phyloP scores from a whole-genome alignment of 345 rosid genomes.

The Salix udensis region DNA sequence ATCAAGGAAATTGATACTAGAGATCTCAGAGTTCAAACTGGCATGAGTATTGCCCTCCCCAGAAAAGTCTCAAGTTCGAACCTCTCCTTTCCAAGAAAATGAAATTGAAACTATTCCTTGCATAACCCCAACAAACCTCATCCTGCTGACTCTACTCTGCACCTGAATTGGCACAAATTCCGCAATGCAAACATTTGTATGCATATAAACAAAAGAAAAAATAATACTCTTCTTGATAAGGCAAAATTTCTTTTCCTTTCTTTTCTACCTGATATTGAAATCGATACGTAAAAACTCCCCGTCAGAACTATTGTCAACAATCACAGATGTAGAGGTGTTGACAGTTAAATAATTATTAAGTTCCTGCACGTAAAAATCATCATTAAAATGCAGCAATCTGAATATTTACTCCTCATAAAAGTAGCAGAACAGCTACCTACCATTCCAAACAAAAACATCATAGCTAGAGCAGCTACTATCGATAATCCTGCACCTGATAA shows the following conservation, averaged over 20 bases:
- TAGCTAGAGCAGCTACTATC: slow-evolving; percentile 73
- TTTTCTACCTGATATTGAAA: slow-evolving; percentile 75
- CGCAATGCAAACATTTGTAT: neutral
- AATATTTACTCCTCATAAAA: neutral
- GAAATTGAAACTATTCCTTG: neutral
- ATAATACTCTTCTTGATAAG: neutral
- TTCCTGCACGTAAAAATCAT: slow-evolving; percentile 50
- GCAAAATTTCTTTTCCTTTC: no score
- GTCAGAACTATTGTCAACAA: slow-evolving; percentile 87
- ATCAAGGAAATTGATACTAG: neutral
- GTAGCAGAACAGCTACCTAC: slow-evolving; percentile 31
- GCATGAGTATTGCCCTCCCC: no score
- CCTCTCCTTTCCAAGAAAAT: no score
- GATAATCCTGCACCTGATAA: slow-evolving; percentile 96
- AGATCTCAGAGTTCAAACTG: no score
- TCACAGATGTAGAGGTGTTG: slow-evolving; percentile 72
- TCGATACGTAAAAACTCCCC: slow-evolving; percentile 88
- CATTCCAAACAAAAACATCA: slow-evolving; percentile 98
- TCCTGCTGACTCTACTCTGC: neutral
- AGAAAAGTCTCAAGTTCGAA: no score
- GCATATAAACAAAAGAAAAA: neutral
- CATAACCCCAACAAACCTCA: neutral
- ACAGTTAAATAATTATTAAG: slow-evolving; percentile 72
- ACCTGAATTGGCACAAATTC: neutral
- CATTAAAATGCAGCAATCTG: neutral